These are phyloP conservation scores for Lentinula detonsa DNA, from an alignment of 768 basidiomycete species.

Conservation along the genomic window DNA sequence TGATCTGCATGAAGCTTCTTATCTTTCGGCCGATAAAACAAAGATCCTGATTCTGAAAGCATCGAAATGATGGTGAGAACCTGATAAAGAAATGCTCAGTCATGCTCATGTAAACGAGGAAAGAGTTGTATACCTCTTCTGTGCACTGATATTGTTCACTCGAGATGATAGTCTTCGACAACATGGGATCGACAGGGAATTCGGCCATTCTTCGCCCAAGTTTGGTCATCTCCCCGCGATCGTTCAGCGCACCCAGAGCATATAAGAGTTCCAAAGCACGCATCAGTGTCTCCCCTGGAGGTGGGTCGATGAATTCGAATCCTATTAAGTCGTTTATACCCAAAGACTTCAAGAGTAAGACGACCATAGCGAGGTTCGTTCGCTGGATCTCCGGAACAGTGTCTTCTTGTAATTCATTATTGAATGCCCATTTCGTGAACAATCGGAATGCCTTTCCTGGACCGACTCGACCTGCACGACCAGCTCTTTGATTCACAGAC, in stretches of 20 bases:
- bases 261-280: slow-evolving; percentile 90
- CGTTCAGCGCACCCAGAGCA: slow-evolving; percentile 93
- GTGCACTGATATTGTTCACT: slow-evolving; percentile 93
- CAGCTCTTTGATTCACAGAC: slow-evolving; percentile 95
- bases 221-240: slow-evolving; percentile 95
- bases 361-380: slow-evolving; percentile 96
- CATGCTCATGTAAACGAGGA: not conserved
- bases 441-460: slow-evolving; percentile 98
- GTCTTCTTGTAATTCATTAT: slow-evolving; percentile 94
- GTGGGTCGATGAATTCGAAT: slow-evolving; percentile 98
- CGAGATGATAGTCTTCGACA: slow-evolving; percentile 93
- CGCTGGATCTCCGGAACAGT: slow-evolving; percentile 98
- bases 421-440: slow-evolving; percentile 97
- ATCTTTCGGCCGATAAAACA: slow-evolving; percentile 97
- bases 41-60: slow-evolving; percentile 91
- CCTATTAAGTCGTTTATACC: slow-evolving; percentile 98
- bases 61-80: slow-evolving; percentile 95
- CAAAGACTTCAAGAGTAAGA: slow-evolving; percentile 89
- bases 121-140: slow-evolving; percentile 66
- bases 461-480: slow-evolving; percentile 95
- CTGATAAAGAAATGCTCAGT: slow-evolving; percentile 28
- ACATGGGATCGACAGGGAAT: slow-evolving; percentile 97
- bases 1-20: slow-evolving; percentile 97
- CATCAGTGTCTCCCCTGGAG: slow-evolving; percentile 96
- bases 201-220: slow-evolving; percentile 97